A percentile compares a stretch with the other conserved stretches of the same genome.
Conservation (phyloP, 768 basidiomycete genomes). For the Piloderma croceum region DNA sequence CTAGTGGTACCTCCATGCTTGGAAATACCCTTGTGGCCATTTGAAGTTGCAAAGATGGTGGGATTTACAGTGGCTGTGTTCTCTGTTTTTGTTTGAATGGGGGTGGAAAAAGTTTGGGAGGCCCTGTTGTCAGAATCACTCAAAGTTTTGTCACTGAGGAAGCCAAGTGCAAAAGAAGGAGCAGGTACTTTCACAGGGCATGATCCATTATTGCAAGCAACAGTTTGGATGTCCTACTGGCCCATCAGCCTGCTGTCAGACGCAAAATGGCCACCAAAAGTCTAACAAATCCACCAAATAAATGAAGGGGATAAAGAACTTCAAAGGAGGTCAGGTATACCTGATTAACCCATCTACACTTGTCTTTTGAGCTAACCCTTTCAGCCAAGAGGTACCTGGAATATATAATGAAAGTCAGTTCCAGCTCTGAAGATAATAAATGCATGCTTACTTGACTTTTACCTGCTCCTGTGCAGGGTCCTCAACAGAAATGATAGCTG, state of each 20-base stretch:
- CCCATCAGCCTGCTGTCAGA: conserved; percentile 67
- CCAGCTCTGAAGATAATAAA: not conserved
- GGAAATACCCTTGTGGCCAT: conserved; percentile 38
- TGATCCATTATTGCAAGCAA: conserved; percentile 49
- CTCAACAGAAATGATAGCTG: conserved; percentile 43
- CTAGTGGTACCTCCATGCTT: not conserved
- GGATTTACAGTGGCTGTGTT: conserved; percentile 56
- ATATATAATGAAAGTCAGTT: not conserved
- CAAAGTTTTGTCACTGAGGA: conserved; percentile 44
- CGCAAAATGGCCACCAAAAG: conserved; percentile 53
- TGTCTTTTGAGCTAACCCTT: conserved; percentile 52
- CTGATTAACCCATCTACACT: conserved; percentile 77
- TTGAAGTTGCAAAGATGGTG: conserved; percentile 54
- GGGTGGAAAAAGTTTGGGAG: conserved; percentile 51
- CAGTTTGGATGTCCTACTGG: conserved; percentile 45
- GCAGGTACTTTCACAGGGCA: conserved; percentile 63
- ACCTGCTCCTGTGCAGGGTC: conserved; percentile 38
- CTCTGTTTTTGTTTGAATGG: conserved; percentile 45
- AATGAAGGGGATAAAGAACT: too few species aligned
- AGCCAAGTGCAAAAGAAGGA: conserved; percentile 72
- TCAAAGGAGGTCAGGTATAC: conserved; percentile 27
- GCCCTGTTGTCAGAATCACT: conserved; percentile 27
- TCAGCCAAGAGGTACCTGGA: conserved; percentile 51
- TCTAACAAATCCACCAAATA: too few species aligned
- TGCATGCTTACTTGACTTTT: conserved; percentile 17